These are phyloP conservation scores for Agastache rugosa DNA, from an alignment of 257 asterid genomes.

Conservation along the genomic window DNA sequence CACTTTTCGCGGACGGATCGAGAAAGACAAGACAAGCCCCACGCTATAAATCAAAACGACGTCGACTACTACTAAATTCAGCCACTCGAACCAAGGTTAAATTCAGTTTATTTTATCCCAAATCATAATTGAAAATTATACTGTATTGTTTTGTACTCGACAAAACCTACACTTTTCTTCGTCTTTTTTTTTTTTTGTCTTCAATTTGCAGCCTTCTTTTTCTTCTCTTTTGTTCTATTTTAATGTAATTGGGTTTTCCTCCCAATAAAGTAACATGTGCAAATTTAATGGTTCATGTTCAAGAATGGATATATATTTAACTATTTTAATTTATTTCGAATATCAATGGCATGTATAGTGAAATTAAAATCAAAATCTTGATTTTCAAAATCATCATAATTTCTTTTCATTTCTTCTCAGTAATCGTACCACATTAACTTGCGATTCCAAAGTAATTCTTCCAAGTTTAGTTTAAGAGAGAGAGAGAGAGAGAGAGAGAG, in stretches of 20 bases:
- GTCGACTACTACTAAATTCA: no score
- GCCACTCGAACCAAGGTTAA: background rate
- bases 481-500: background rate
- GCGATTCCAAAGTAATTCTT: background rate
- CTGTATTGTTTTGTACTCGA: background rate
- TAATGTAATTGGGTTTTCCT: background rate
- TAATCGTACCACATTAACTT: no score
- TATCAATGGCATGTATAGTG: no score
- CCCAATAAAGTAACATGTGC: slow-evolving; percentile 9
- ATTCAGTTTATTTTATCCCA: background rate
- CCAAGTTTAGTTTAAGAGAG: background rate
- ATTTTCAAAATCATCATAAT: background rate
- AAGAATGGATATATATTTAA: background rate
- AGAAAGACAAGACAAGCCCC: no score
- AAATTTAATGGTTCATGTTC: background rate
- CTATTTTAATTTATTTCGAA: background rate
- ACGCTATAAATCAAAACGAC: no score
- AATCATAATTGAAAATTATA: background rate
- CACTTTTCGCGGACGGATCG: no score
- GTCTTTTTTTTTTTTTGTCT: background rate
- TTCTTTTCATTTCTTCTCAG: background rate
- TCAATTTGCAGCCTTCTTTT: slow-evolving; percentile 15
- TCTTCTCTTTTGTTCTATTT: background rate
- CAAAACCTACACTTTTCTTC: slow-evolving; percentile 7
- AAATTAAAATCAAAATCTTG: no score